These are phyloP conservation scores for Blepharisma stoltei DNA, from an alignment of 73 alveolate genomes.

Conservation along the genomic window DNA sequence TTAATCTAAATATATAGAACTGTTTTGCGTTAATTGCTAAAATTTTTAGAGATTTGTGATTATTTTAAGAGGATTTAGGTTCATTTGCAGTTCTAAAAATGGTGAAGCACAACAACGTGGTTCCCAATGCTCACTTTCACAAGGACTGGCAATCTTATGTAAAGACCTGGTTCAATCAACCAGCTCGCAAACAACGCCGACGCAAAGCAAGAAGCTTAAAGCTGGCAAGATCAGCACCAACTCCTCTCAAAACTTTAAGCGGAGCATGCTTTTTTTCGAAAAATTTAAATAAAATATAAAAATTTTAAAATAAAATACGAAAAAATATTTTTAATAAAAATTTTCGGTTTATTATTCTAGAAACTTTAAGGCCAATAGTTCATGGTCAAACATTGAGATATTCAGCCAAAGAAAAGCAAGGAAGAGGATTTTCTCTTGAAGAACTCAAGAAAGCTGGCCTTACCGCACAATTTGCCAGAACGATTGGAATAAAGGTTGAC, in stretches of 20 bases:
- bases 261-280: too few relatives aligned
- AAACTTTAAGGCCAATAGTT: slow-evolving; percentile 79
- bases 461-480: slow-evolving; percentile 86
- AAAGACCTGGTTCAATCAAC: slow-evolving; percentile 86
- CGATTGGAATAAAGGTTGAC: slow-evolving; percentile 98
- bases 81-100: background rate
- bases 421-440: slow-evolving; percentile 93
- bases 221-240: slow-evolving; percentile 64
- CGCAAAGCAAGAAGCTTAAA: slow-evolving; percentile 44
- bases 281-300: too few relatives aligned
- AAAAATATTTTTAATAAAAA: too few relatives aligned
- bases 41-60: too few relatives aligned
- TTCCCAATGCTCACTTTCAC: slow-evolving; percentile 82
- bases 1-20: too few relatives aligned
- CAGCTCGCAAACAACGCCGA: slow-evolving; percentile 81
- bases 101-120: slow-evolving; percentile 65
- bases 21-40: too few relatives aligned
- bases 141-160: slow-evolving; percentile 86
- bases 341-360: too few relatives aligned
- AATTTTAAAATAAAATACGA: too few relatives aligned
- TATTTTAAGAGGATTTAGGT: too few relatives aligned
- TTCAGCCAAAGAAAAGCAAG: slow-evolving; percentile 79
- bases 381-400: slow-evolving; percentile 77
- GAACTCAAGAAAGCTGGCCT: slow-evolving; percentile 94
- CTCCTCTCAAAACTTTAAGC: slow-evolving; percentile 78